Base-by-base conservation (phyloP, 179 eudicot species). In the Beta macrorhiza region DNA sequence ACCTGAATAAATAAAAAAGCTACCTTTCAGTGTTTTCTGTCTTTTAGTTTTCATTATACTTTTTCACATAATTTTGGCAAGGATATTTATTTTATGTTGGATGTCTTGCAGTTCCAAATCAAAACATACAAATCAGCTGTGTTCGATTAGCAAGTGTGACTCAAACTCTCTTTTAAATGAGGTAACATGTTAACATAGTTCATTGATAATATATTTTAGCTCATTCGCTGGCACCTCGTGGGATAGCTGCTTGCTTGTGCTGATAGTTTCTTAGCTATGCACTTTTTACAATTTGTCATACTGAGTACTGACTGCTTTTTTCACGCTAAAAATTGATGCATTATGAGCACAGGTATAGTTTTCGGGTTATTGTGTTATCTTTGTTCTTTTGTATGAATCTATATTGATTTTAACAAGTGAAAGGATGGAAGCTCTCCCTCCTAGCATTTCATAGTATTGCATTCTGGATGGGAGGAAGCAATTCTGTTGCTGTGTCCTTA, bases 141-240 rank as follows among this genome's bases (percentile, higher is more conserved):
- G 99, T 82, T 94, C 99, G 75, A 94, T 96, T 80, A 96, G 93
- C 93, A 93, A 91, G 83, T 96, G 99, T 86, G 96, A 96, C 84
- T 88, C 98, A 64, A 80, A 96, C 90, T 96, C 99, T 77, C 98
- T 96, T 82, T 85, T 91, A 74, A 96, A 96, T 86, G 98, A 96
- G 97, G 99, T 96, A 91, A 78, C 25, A 58, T 68, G 45, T 72
- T 14, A 57, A 37, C 69, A 49, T 80, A 55, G 45, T n/a, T 52
- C 53, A 37, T 64, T 64, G 10, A 25, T 52, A 22, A 53, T 37
- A 5, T 25, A 25, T 76, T 10, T 19, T 64, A 25, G 42, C n/a
- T 64, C 53, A 37, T 29, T n/a, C 5, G 19, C 25, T 65, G 15
- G 72, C 17, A 5, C 5, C 52, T 12, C 4, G 7, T 12, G 15